Percentiles rank a stretch among this genome's conserved stretches.
These are phyloP conservation scores for Eucalyptus pauciflora DNA, from an alignment of 345 rosid genomes.

Conservation along the genomic window DNA sequence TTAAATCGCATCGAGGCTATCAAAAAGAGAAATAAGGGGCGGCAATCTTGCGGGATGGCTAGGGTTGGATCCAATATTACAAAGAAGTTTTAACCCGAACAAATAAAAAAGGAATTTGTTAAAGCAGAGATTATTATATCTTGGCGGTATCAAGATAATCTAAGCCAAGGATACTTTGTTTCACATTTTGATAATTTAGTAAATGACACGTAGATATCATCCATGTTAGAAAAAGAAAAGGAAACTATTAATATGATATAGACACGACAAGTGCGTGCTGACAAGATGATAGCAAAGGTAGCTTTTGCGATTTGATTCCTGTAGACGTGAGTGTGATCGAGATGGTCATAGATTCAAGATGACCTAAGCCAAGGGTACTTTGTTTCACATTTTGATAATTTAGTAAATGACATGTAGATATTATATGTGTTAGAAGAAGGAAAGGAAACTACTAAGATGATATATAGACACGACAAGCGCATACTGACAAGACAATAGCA, in stretches of 20 bases:
- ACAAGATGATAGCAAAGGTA: not conserved
- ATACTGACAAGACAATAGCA: not conserved
- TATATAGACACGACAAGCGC: not conserved
- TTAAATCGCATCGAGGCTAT: not conserved
- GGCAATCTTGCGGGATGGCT: not conserved
- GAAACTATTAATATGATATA: not conserved
- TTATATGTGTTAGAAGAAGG: not conserved
- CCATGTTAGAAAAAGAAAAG: not conserved
- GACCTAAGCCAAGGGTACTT: not conserved
- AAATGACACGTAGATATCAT: not conserved
- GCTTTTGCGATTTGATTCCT: not conserved
- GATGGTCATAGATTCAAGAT: not conserved
- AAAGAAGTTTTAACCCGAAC: not conserved
- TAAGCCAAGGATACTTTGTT: not conserved
- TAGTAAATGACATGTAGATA: not conserved
- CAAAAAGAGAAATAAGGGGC: not conserved
- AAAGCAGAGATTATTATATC: not conserved
- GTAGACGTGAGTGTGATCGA: not conserved
- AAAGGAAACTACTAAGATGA: not conserved
- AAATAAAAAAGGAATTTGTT: not conserved
- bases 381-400: not conserved
- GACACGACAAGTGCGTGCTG: not conserved
- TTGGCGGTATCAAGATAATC: not conserved
- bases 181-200: not conserved
- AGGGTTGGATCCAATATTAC: not conserved